These are phyloP conservation scores for Mortierella sp. DNA, from an alignment of 371 early-diverging fungal genomes.

Conservation along the genomic window DNA sequence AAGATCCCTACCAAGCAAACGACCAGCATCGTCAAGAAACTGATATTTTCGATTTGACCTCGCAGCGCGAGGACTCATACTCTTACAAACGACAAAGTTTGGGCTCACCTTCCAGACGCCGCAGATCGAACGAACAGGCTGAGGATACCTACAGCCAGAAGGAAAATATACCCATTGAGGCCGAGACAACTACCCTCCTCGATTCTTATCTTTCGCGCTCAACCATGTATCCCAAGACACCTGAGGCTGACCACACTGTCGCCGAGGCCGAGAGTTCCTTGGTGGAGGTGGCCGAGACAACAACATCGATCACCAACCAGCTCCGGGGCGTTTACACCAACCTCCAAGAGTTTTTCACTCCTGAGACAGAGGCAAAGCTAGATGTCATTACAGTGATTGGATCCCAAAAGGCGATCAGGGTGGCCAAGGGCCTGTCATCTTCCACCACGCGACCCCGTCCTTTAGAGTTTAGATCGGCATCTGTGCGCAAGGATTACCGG, in stretches of 20 bases:
- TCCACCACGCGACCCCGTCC: constrained; percentile 23
- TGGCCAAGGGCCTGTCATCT: constrained; percentile 21
- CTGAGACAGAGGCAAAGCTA: constrained; percentile 49
- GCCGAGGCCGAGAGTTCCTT: constrained; percentile 27
- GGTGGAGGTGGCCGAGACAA: constrained; percentile 42
- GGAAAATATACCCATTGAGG: constrained; percentile 20
- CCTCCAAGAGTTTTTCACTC: constrained; percentile 47
- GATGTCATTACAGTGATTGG: constrained; percentile 38
- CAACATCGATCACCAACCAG: constrained; percentile 37
- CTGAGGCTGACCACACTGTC: constrained; percentile 9
- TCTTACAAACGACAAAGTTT: background rate
- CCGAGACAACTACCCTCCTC: background rate
- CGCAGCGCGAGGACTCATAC: background rate
- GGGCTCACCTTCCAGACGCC: constrained; percentile 1
- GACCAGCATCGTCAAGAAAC: background rate
- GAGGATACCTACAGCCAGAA: constrained; percentile 19
- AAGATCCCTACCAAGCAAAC: background rate
- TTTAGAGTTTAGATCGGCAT: constrained; percentile 27
- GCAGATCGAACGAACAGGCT: constrained; percentile 14
- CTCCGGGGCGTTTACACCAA: constrained; percentile 44
- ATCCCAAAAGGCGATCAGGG: constrained; percentile 27
- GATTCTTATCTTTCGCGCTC: constrained; percentile 8
- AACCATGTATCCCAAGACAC: constrained; percentile 7
- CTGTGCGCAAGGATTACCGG: constrained; percentile 22
- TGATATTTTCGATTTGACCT: background rate